phyloP scores from a whole-genome alignment of 345 rosid species.

The Sonneratia alba region DNA sequence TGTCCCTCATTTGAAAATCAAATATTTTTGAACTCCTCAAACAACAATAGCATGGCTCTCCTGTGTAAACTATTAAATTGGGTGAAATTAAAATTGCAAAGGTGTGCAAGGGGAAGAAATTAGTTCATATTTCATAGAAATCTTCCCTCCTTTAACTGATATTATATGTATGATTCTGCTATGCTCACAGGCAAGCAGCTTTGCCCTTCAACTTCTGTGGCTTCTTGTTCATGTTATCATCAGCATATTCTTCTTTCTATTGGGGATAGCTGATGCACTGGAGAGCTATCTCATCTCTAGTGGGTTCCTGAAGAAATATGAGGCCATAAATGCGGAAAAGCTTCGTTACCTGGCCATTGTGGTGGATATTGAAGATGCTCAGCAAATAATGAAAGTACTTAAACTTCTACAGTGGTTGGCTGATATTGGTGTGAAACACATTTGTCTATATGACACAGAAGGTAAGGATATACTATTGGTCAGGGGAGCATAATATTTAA shows the following conservation, averaged over 20 bases:
- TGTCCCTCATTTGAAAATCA: background rate
- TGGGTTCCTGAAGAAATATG: constrained; percentile 44
- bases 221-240: constrained; percentile 50
- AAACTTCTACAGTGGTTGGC: constrained; percentile 57
- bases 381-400: constrained; percentile 31
- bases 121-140: background rate
- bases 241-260: constrained; percentile 38
- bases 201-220: constrained; percentile 46
- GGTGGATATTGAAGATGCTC: constrained; percentile 56
- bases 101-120: background rate
- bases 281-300: constrained; percentile 58
- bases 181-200: constrained; percentile 35
- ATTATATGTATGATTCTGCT: background rate
- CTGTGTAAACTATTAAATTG: too few species aligned
- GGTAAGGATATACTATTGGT: constrained; percentile 28
- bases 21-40: background rate
- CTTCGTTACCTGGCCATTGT: constrained; percentile 60
- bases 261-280: constrained; percentile 22
- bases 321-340: constrained; percentile 33
- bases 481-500: background rate
- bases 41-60: background rate
- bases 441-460: constrained; percentile 71
- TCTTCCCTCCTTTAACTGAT: background rate
- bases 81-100: background rate
- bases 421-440: constrained; percentile 51